Evolutionary conservation across 805 yeast species (phyloP), one percentile per base, ranked within the genome.

Genomic region (Hanseniaspora guilliermondii): DNA sequence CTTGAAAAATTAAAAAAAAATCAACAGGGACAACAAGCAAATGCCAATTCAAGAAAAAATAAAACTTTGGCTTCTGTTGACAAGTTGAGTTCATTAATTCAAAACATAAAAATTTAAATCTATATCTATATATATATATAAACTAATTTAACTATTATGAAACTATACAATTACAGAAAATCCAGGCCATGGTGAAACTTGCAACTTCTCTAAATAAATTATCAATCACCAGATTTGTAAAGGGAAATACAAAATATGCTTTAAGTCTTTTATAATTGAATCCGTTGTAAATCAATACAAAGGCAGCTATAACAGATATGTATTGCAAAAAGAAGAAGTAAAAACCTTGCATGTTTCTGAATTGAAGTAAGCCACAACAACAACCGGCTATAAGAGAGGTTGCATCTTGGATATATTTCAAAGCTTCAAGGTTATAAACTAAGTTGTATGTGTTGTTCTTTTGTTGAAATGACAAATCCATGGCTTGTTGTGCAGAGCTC

Each of bases 101-200:
- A 36, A 19, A 53, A 53, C 27, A 46, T 47, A 8, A 46, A 53
- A 32, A 21, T 40, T 24, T 46, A 32, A 24, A 14, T 7, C 19
- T 6, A 27, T 16, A 5, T 25, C 12, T 38, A 17, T 38, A 49
- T 39, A 40, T 35, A 42, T 27, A 50, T 38, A 22, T 27, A 39
- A 48, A 24, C 37, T 39, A n/a, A 14, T 32, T 27, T 25, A 25
- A 27, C 12, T 12, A 30, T 56, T 57, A 66, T 21, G 65, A 69
- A 8, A 76, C 74, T 53, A 77, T 59, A 1, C 79, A 80, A 60
- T 70, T 72, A 16, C 76, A 67, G 56, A 79, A 66, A 48, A 82
- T 77, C 84, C 84, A 79, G 61, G 78, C 73, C 75, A 79, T 74
- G 8, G 76, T 68, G 59, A 69, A 79, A 42, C 80, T 75, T 12